A percentile compares a stretch with the other conserved stretches of the same genome.
phyloP scores from a whole-genome alignment of 2,329 filamentous ascomycete genomes.

The Colletotrichum falcatum region DNA sequence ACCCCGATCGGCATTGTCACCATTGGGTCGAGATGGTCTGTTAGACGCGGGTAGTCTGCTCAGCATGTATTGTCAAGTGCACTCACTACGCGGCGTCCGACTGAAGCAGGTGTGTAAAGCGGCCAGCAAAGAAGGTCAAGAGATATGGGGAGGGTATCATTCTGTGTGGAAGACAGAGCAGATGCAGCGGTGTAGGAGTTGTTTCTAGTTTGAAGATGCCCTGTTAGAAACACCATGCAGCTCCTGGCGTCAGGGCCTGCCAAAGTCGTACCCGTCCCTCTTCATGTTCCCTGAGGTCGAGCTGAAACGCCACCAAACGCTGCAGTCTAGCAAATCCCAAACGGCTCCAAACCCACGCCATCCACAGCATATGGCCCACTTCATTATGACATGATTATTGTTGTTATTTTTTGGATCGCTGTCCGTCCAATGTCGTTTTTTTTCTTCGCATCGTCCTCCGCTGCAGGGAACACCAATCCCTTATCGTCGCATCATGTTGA shows the following conservation, averaged over 20 bases:
- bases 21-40: background rate
- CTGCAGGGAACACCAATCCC: background rate
- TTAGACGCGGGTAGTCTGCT: background rate
- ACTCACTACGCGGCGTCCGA: background rate
- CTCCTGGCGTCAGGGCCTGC: constrained; percentile 23
- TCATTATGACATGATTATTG: background rate
- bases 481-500: constrained; percentile 6
- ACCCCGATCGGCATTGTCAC: background rate
- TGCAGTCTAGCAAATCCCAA: constrained; percentile 46
- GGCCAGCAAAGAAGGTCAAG: background rate
- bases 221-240: constrained; percentile 16
- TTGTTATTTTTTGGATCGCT: background rate
- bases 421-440: background rate
- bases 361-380: background rate
- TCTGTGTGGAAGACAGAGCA: background rate
- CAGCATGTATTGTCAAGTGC: background rate
- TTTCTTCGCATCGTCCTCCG: background rate
- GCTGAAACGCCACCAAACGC: constrained; percentile 54
- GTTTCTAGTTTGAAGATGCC: constrained; percentile 32
- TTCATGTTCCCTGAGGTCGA: constrained; percentile 26
- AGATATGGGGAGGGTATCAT: background rate
- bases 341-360: constrained; percentile 43
- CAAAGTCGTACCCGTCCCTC: constrained; percentile 14
- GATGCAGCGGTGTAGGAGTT: background rate
- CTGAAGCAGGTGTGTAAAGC: background rate